Base-by-base conservation (phyloP, 768 basidiomycete species). In the Astraeus odoratus region DNA sequence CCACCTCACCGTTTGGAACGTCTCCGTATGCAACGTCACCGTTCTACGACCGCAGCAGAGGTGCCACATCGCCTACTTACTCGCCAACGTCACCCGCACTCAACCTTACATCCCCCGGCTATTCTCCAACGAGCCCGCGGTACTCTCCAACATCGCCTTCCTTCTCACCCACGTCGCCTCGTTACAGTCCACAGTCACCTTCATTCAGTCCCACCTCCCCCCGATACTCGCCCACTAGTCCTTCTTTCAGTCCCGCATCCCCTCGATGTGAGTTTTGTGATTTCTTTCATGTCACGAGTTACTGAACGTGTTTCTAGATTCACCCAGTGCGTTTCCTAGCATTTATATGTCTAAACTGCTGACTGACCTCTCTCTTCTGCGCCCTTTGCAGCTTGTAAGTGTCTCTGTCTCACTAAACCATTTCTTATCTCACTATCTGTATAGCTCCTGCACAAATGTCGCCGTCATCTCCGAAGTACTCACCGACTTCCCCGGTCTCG, bases 181-280 rank as follows among this genome's bases (percentile, higher is more conserved):
- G 80, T 22, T 91, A 87, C 63, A 88, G 86, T 49, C 92, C 91
- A 0, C 86, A 91, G 49, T 91, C 88, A 1, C 93, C 93, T 8
- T 85, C 86, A 12, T 95, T 88, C 68, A 86, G 82, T 49, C 93
- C 91, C 1, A 90, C 91, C 9, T 92, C 89, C 3, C 93, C 90
- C 12, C 77, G 84, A 1, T 91, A 90, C 60, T 91, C 89, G 9
- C 91, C 91, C 1, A 86, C 90, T 24, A 88, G 85, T 58, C 92
- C 93, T 0, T 88, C 85, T 0, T 95, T 92, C 72, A 90, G 86
- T 52, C 90, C 90, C 19, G 82, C 88, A n/a, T 91, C 89, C n/a
- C 93, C 91, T 9, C 75, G 85, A 61, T 89, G 85, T 87, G 70
- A 70, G 83, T 71, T 36, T 53, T 35, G 40, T 30, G 18, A 10